phyloP scores from a whole-genome alignment of 768 basidiomycete species.

The Daedaleopsis sinensis region DNA sequence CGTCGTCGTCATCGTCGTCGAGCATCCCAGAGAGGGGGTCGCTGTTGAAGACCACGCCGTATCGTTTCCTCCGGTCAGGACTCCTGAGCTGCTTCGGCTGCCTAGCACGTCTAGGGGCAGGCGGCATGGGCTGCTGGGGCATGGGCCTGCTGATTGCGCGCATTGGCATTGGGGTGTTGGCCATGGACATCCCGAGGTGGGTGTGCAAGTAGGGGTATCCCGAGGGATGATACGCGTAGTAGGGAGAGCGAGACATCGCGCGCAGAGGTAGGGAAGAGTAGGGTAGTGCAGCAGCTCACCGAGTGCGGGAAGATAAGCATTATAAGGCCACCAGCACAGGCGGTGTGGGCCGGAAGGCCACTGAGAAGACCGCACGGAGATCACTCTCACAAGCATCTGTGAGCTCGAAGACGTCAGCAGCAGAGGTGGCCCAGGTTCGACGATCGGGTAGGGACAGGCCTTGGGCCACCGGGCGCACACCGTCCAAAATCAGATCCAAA shows the following conservation, averaged over 20 bases:
- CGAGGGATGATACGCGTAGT: slow-evolving; percentile 7
- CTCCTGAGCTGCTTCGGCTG: not conserved
- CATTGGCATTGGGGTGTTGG: slow-evolving; percentile 16
- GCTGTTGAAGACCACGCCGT: slow-evolving; percentile 10
- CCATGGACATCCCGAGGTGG: slow-evolving; percentile 18
- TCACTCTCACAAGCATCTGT: not conserved
- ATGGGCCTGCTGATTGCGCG: slow-evolving; percentile 16
- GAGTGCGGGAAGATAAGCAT: not conserved
- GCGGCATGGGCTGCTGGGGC: slow-evolving; percentile 15
- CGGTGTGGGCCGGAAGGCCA: slow-evolving; percentile 9
- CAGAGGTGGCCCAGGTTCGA: not conserved
- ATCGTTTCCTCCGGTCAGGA: slow-evolving; percentile 10
- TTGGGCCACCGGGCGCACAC: slow-evolving; percentile 6
- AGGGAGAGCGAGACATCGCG: slow-evolving; percentile 7
- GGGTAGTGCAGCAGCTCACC: slow-evolving; percentile 4
- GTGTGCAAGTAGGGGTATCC: slow-evolving; percentile 5
- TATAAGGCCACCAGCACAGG: slow-evolving; percentile 6
- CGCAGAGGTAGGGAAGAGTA: slow-evolving; percentile 2
- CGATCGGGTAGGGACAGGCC: slow-evolving; percentile 6
- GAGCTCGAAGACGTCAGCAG: slow-evolving; percentile 1
- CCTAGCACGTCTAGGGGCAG: not conserved
- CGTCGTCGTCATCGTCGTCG: slow-evolving; percentile 15
- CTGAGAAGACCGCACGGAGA: slow-evolving; percentile 11
- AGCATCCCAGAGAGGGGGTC: slow-evolving; percentile 6
- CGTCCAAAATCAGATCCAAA: slow-evolving; percentile 9